Conservation (phyloP, 345 rosid species). For the Syzygium aromaticum region DNA sequence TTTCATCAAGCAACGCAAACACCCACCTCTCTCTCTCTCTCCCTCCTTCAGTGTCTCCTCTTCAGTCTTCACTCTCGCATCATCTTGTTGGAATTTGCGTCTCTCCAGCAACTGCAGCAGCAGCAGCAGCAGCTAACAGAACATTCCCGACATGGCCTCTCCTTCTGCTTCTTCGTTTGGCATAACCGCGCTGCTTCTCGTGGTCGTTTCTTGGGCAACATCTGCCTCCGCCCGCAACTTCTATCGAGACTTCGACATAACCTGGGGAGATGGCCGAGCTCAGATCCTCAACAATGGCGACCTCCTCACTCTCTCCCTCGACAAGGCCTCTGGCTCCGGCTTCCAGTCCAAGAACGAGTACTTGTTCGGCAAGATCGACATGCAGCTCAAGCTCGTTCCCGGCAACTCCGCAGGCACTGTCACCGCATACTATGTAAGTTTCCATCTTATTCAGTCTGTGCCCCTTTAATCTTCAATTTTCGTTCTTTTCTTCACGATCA, state of each 20-base stretch:
- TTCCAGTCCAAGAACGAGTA: slow-evolving; percentile 50
- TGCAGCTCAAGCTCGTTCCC: slow-evolving; percentile 66
- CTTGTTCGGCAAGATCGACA: slow-evolving; percentile 49
- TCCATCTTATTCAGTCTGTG: not conserved
- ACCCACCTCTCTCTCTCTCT: not conserved
- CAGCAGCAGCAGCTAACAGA: not conserved
- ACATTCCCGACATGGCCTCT: not conserved
- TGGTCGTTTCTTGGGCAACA: not conserved
- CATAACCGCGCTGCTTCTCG: not conserved
- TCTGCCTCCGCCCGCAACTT: slow-evolving; percentile 21
- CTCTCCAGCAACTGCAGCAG: not conserved
- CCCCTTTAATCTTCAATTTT: not conserved
- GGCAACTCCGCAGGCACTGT: slow-evolving; percentile 88
- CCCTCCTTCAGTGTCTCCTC: not conserved
- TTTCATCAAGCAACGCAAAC: not conserved
- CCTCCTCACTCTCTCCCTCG: slow-evolving; percentile 52
- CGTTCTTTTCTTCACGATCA: no score
- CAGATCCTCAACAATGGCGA: slow-evolving; percentile 45
- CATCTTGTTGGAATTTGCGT: not conserved
- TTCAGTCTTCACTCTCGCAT: not conserved
- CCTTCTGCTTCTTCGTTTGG: not conserved
- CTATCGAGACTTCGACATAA: slow-evolving; percentile 37
- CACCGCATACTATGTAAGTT: slow-evolving; percentile 32
- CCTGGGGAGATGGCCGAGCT: slow-evolving; percentile 55
- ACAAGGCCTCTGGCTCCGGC: slow-evolving; percentile 62